phyloP scores from a whole-genome alignment of 192 early-diverging fungal genomes.

The Rhizophagus clarus region DNA sequence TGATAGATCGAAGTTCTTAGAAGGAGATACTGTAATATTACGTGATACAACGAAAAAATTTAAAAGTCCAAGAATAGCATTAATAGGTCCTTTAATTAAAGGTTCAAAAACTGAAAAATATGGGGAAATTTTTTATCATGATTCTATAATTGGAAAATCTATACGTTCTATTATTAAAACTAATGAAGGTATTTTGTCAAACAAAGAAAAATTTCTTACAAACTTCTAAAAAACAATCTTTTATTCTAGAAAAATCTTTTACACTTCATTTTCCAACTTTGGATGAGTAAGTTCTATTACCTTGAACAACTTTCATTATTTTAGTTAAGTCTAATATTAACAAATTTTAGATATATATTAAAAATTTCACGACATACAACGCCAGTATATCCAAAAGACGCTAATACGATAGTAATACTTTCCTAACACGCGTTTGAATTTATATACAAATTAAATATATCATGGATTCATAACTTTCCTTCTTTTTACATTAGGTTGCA shows the following conservation, averaged over 20 bases:
- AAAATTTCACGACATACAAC: slow-evolving; percentile 37
- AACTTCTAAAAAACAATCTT: neutral
- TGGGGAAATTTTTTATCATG: slow-evolving; percentile 36
- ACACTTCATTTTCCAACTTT: slow-evolving; percentile 47
- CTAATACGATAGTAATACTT: slow-evolving; percentile 42
- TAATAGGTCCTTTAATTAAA: slow-evolving; percentile 43
- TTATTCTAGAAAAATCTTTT: slow-evolving; percentile 28
- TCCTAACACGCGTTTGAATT: neutral
- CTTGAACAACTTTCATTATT: neutral
- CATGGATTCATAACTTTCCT: neutral
- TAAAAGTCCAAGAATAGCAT: slow-evolving; percentile 21
- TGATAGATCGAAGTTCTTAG: neutral
- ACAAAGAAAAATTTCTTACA: neutral
- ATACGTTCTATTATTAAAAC: slow-evolving; percentile 35
- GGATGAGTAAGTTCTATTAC: slow-evolving; percentile 40
- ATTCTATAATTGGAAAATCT: slow-evolving; percentile 35
- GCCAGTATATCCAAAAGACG: slow-evolving; percentile 68
- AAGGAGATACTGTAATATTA: slow-evolving; percentile 22
- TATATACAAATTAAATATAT: neutral
- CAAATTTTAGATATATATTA: slow-evolving; percentile 32
- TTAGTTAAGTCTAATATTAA: neutral
- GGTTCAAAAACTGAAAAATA: slow-evolving; percentile 26
- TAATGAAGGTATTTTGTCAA: slow-evolving; percentile 32
- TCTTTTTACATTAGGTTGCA: slow-evolving; percentile 27
- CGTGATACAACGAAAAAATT: slow-evolving; percentile 12